Evolutionary conservation across 83 land plant genomes (phyloP).

Genomic region (Larix sibirica): DNA sequence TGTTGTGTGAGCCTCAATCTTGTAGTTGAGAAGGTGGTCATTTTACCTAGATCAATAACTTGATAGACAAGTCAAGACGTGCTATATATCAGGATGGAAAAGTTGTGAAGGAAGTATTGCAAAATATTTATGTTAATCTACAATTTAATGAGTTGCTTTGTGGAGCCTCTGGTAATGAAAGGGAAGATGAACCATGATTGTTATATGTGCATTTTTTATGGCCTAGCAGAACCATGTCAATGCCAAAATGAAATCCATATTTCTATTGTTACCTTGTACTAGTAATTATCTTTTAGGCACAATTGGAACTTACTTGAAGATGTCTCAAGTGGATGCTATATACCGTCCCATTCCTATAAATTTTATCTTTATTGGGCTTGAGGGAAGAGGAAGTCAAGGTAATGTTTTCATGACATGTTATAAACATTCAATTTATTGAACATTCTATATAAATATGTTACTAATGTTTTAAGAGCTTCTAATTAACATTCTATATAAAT

Average conservation of each 20-base stretch:
- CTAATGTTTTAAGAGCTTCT: background rate
- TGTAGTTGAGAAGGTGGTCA: background rate
- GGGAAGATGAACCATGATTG: no score
- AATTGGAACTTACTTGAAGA: constrained; percentile 71
- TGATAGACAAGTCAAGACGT: background rate
- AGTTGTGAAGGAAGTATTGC: background rate
- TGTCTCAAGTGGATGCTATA: constrained; percentile 78
- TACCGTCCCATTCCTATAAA: constrained; percentile 93
- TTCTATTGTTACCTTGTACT: background rate
- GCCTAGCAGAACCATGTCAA: background rate
- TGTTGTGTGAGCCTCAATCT: background rate
- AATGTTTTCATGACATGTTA: constrained; percentile 2
- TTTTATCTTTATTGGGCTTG: constrained; percentile 95
- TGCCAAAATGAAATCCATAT: background rate
- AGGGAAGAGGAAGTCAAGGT: constrained; percentile 96
- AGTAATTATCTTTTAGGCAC: constrained; percentile 46
- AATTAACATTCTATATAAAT: background rate
- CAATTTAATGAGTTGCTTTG: background rate
- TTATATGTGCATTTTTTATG: background rate
- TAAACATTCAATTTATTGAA: background rate
- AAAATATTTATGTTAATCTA: background rate
- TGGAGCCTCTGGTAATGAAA: background rate
- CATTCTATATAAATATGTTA: background rate
- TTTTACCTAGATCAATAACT: background rate
- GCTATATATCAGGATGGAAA: background rate